Percentiles rank a stretch among this genome's conserved stretches.
Conservation (phyloP, 2,329 filamentous ascomycete species). For the Aspergillus japonicus region DNA sequence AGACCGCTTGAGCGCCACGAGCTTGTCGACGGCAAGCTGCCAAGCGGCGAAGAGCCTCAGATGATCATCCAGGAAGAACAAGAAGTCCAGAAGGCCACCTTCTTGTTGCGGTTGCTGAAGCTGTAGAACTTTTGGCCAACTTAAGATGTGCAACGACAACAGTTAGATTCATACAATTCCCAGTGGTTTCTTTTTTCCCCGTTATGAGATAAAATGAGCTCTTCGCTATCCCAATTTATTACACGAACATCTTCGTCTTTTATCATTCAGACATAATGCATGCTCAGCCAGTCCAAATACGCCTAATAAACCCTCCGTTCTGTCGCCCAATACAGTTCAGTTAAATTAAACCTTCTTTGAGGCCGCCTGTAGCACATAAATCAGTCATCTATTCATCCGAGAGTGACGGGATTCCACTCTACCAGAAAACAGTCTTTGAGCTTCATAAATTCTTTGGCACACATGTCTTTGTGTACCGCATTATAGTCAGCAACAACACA, state of each 20-base stretch:
- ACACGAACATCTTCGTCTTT: neutral
- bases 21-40: constrained; percentile 58
- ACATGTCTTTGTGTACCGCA: constrained; percentile 87
- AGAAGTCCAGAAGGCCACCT: constrained; percentile 78
- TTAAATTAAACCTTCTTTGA: constrained; percentile 48
- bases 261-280: constrained; percentile 3
- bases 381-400: constrained; percentile 9
- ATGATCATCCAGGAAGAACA: constrained; percentile 81
- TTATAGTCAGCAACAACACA: constrained; percentile 91
- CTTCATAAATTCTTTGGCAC: constrained; percentile 75
- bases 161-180: constrained; percentile 11
- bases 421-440: constrained; percentile 88
- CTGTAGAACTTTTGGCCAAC: constrained; percentile 50
- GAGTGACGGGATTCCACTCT: constrained; percentile 31
- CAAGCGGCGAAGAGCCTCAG: constrained; percentile 53
- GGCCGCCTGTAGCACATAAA: constrained; percentile 44
- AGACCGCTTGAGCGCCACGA: constrained; percentile 72
- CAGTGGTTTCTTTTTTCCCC: constrained; percentile 4
- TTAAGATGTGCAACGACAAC: constrained; percentile 7
- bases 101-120: constrained; percentile 73
- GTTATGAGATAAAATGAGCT: constrained; percentile 4
- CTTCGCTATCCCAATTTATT: neutral
- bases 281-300: neutral
- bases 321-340: constrained; percentile 2
- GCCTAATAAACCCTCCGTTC: neutral